Conservation (phyloP, 129 eudicot genomes). For the Glebionis coronaria region DNA sequence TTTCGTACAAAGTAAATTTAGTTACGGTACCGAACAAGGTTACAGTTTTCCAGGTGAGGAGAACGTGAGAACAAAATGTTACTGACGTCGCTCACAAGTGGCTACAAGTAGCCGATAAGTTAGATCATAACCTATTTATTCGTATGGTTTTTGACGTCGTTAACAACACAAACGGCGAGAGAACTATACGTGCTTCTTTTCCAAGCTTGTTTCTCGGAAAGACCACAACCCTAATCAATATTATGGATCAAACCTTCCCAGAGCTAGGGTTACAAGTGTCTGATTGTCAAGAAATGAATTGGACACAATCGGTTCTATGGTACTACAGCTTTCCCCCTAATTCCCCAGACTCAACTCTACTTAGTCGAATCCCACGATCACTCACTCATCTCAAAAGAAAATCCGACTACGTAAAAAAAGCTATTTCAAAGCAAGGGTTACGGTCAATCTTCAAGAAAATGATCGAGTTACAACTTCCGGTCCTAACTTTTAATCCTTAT, state of each 20-base stretch:
- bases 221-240: conserved; percentile 12
- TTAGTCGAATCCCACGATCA: conserved; percentile 18
- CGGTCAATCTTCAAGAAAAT: conserved; percentile 31
- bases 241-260: conserved; percentile 35
- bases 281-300: conserved; percentile 42
- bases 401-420: conserved; percentile 45
- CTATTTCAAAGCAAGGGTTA: conserved; percentile 38
- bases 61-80: conserved; percentile 22
- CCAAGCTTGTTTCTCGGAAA: conserved; percentile 38
- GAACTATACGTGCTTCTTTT: conserved; percentile 24
- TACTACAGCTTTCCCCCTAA: conserved; percentile 27
- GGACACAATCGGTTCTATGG: conserved; percentile 43
- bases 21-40: conserved; percentile 39
- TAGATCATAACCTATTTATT: conserved; percentile 38
- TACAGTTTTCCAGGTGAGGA: conserved; percentile 34
- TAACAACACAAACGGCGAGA: conserved; percentile 25
- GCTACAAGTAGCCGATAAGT: conserved; percentile 37
- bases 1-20: conserved; percentile 37
- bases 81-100: conserved; percentile 29
- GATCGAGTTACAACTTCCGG: conserved; percentile 15
- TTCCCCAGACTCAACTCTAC: conserved; percentile 16
- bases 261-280: conserved; percentile 36
- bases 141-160: conserved; percentile 35
- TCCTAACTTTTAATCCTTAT: conserved; percentile 31
- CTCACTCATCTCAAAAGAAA: conserved; percentile 33